A percentile compares a stretch with the other conserved stretches of the same genome.
Conservation (phyloP, 805 yeast species). For the Ogataea siamensis region DNA sequence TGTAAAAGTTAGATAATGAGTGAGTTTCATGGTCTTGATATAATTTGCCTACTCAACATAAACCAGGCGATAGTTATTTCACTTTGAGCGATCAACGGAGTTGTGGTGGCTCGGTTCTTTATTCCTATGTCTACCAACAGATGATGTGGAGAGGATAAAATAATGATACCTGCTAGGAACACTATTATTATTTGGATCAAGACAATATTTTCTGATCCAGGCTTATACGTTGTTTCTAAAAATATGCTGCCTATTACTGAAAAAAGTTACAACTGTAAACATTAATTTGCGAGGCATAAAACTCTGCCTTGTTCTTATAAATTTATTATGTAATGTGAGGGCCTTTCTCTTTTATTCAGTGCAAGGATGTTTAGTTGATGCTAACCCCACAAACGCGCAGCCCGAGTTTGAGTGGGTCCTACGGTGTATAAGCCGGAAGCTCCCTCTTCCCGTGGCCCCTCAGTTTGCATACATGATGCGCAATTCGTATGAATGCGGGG, state of each 20-base stretch:
- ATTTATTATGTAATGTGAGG: background rate
- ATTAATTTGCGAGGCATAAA: background rate
- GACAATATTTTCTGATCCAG: constrained; percentile 5
- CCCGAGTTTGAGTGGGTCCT: too few species aligned
- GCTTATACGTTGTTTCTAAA: constrained; percentile 11
- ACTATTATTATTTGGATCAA: background rate
- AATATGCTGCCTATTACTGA: constrained; percentile 10
- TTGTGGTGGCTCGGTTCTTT: too few species aligned
- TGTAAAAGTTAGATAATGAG: background rate
- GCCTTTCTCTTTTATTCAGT: background rate
- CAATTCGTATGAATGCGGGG: constrained; percentile 7
- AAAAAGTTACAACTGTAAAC: constrained; percentile 1
- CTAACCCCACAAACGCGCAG: constrained; percentile 6
- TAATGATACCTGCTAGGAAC: background rate
- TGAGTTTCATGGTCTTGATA: constrained; percentile 8
- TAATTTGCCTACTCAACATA: background rate
- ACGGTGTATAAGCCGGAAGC: background rate
- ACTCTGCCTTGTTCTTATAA: background rate
- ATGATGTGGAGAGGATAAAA: background rate
- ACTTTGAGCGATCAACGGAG: too few species aligned
- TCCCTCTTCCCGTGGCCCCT: constrained; percentile 10
- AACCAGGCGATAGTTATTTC: background rate
- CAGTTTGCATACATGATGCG: constrained; percentile 1
- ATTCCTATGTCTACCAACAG: too few species aligned
- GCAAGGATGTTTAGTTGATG: constrained; percentile 2